Evolutionary conservation across 192 early-diverging fungal species (phyloP), one percentile per base, ranked within the genome.

Genomic region (Linnemannia hyalina): DNA sequence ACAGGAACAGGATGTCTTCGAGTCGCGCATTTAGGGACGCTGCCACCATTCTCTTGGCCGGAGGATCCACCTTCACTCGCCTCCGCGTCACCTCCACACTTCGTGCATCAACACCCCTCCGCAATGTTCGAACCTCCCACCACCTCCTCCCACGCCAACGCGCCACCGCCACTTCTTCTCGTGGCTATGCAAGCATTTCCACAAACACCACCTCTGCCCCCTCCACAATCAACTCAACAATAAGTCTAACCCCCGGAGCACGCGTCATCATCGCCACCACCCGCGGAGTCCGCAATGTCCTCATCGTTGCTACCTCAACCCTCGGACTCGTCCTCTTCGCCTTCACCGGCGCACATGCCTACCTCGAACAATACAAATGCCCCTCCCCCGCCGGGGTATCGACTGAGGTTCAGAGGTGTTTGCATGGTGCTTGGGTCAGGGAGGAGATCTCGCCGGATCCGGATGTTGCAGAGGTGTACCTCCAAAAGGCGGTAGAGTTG

Each of bases 351-450:
- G 72, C 81, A 36, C 92, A 93, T 68, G 73, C 88, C 32, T 93
- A 93, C 70, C 89, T 93, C 41, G 92, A 93, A 52, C 79, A 91
- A 38, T 89, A 88, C 65, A 79, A 86, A 26, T 82, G 88, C 42
- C 80, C 89, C 2, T 91, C 91, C 4, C 91, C 92, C 6, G 32
- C 74, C 6, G 89, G 81, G 46, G 36, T 91, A 18, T 82, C 88
- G 0, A 78, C 68, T 10, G 70, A 78, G 29, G 90, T 85, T 8
- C 82, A 82, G 18, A 85, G 89, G 69, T 88, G 88, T 73, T 88
- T 93, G 5, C 89, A 90, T 40, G 91, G 91, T 6, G 92, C 92
- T 4, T 93, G 91, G 85, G 71, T 93, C n/a, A 88, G 91, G 23
- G 91, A 92, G 75, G 86, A 92, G 68, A 36, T 91, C 20, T 52